A percentile compares a stretch with the other conserved stretches of the same genome.
Conservation (phyloP, 352 stramenopile species). For the Pseudoperonospora humuli region DNA sequence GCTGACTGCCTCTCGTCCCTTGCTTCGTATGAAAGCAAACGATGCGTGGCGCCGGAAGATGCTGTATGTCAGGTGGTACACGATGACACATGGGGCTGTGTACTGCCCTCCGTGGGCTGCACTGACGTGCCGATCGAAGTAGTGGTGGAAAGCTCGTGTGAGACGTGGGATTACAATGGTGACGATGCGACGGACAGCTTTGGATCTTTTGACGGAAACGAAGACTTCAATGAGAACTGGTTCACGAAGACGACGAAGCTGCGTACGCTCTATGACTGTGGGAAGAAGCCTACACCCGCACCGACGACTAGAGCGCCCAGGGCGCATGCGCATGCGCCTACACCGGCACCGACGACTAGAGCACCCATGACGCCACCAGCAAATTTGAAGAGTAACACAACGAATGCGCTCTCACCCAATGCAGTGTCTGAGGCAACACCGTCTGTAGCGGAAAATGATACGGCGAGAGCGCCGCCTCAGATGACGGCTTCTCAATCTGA, state of each 20-base stretch:
- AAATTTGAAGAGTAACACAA: too few relatives aligned
- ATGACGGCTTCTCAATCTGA: conserved; percentile 1
- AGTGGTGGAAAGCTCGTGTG: conserved; percentile 10
- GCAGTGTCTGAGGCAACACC: too few relatives aligned
- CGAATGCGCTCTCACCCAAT: too few relatives aligned
- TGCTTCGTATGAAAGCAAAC: conserved; percentile 15
- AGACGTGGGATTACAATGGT: conserved; percentile 28
- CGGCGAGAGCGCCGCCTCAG: background rate
- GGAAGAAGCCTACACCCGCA: conserved; percentile 18
- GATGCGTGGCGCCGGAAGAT: conserved; percentile 31
- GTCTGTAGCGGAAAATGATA: background rate
- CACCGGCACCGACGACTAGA: conserved; percentile 11
- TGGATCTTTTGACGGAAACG: conserved; percentile 15
- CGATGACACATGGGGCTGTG: conserved; percentile 33
- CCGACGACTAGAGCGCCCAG: conserved; percentile 13
- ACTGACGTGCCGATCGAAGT: background rate
- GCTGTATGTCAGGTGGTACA: conserved; percentile 29
- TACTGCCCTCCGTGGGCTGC: conserved; percentile 34
- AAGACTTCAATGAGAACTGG: conserved; percentile 27
- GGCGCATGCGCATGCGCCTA: too few relatives aligned
- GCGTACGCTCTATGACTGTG: conserved; percentile 21
- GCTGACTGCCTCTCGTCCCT: conserved; percentile 32
- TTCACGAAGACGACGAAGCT: conserved; percentile 24
- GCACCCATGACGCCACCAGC: too few relatives aligned
- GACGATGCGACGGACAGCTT: conserved; percentile 14